These are phyloP conservation scores for Amylostereum chailletii DNA, from an alignment of 1,284 basidiomycete genomes.

Conservation along the genomic window DNA sequence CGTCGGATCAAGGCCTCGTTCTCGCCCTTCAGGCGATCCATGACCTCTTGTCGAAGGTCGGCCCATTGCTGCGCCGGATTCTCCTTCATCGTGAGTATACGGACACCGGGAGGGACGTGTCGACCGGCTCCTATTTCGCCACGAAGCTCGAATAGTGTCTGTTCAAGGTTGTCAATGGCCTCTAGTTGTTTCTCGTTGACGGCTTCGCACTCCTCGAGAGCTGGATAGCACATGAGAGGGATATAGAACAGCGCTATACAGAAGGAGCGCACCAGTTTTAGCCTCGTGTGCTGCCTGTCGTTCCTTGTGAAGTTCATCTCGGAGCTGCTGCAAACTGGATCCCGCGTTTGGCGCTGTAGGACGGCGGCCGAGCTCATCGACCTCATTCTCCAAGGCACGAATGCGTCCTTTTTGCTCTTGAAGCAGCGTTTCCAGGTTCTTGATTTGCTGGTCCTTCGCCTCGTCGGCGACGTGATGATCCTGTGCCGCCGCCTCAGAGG, in stretches of 20 bases:
- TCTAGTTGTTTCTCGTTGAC: conserved; percentile 31
- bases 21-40: conserved; percentile 67
- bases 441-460: conserved; percentile 32
- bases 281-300: conserved; percentile 27
- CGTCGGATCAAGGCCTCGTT: conserved; percentile 62
- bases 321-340: conserved; percentile 27
- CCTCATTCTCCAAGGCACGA: conserved; percentile 32
- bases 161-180: conserved; percentile 57
- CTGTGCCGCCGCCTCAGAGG: conserved; percentile 37
- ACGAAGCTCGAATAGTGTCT: conserved; percentile 64
- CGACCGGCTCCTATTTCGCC: conserved; percentile 71
- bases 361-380: conserved; percentile 30
- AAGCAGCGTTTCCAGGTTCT: conserved; percentile 51
- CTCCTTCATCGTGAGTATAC: conserved; percentile 60
- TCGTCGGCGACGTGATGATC: conserved; percentile 23
- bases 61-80: conserved; percentile 74
- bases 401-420: conserved; percentile 45
- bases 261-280: conserved; percentile 34
- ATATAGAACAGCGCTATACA: not conserved
- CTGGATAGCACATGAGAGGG: conserved; percentile 19
- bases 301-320: conserved; percentile 32
- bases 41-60: conserved; percentile 54
- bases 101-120: conserved; percentile 64
- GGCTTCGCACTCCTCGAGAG: conserved; percentile 30
- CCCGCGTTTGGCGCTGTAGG: conserved; percentile 17